Conservation (phyloP, 441 rosid genomes). For the Populus hybrid region DNA sequence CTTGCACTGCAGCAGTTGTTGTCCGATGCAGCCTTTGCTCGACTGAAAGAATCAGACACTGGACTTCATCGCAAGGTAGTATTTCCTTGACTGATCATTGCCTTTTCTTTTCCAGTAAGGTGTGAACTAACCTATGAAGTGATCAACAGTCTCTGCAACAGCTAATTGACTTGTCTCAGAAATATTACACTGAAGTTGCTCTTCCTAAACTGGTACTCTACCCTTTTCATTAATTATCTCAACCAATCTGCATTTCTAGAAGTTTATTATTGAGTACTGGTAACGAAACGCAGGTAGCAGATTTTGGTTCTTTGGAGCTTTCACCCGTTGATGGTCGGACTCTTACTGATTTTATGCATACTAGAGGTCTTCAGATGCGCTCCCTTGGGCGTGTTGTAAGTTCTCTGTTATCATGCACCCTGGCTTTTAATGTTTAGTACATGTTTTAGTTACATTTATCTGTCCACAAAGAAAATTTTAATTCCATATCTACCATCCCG, state of each 20-base stretch:
- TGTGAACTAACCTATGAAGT: conserved; percentile 34
- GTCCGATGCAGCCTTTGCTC: conserved; percentile 44
- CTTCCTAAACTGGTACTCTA: conserved; percentile 65
- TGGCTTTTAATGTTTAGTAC: conserved; percentile 52
- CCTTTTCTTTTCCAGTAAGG: conserved; percentile 12
- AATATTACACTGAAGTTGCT: conserved; percentile 57
- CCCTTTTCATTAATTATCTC: conserved; percentile 12
- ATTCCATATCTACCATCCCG: not conserved
- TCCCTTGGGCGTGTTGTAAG: conserved; percentile 61
- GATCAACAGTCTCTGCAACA: conserved; percentile 49
- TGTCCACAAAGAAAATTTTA: not conserved
- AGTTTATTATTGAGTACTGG: conserved; percentile 21
- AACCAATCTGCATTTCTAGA: conserved; percentile 10
- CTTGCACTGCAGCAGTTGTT: conserved; percentile 43
- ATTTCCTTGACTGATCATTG: conserved; percentile 15
- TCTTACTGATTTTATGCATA: conserved; percentile 70
- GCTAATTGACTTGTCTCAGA: conserved; percentile 48
- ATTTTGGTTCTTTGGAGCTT: conserved; percentile 66
- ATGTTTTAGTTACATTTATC: not conserved
- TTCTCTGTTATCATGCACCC: conserved; percentile 37
- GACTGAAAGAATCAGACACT: conserved; percentile 45
- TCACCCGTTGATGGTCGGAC: conserved; percentile 76
- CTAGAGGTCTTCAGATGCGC: conserved; percentile 62
- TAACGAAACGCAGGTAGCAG: conserved; percentile 54
- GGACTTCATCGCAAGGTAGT: conserved; percentile 62